Conservation (phyloP, 2,329 filamentous ascomycete species). For the Zasmidium citrigriseum region DNA sequence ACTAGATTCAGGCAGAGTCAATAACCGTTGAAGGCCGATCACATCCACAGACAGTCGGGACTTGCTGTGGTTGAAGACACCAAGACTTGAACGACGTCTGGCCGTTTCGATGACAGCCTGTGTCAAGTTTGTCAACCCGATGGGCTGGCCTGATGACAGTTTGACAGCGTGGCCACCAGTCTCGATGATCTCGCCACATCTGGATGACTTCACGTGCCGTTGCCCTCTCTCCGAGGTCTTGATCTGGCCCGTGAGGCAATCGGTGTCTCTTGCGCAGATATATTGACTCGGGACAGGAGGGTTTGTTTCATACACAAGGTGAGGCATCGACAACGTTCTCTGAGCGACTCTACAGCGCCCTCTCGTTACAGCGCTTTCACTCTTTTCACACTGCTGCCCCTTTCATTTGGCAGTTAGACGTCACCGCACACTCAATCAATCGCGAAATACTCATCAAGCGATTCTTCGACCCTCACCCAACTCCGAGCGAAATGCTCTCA, state of each 20-base stretch:
- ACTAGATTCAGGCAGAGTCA: conserved; percentile 1
- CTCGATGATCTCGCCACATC: conserved; percentile 4
- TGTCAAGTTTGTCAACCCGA: neutral
- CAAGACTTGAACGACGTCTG: neutral
- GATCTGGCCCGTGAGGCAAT: neutral
- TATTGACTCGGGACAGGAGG: neutral
- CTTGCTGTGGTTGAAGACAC: neutral
- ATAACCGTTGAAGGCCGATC: neutral
- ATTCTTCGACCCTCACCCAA: neutral
- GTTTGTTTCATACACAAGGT: neutral
- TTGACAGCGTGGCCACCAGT: neutral
- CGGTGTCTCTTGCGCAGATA: neutral
- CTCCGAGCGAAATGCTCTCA: conserved; percentile 11
- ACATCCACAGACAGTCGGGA: neutral
- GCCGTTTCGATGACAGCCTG: neutral
- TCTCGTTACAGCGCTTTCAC: neutral
- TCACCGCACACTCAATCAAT: too few species aligned
- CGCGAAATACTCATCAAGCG: too few species aligned
- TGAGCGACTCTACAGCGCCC: neutral
- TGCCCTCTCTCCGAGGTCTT: neutral
- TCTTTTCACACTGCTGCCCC: neutral
- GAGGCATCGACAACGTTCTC: neutral
- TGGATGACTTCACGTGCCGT: conserved; percentile 2
- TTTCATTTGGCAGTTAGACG: neutral
- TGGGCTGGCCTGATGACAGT: neutral